These are phyloP conservation scores for Beauveria brongniartii DNA, from an alignment of 2,329 filamentous ascomycete species.

Conservation along the genomic window DNA sequence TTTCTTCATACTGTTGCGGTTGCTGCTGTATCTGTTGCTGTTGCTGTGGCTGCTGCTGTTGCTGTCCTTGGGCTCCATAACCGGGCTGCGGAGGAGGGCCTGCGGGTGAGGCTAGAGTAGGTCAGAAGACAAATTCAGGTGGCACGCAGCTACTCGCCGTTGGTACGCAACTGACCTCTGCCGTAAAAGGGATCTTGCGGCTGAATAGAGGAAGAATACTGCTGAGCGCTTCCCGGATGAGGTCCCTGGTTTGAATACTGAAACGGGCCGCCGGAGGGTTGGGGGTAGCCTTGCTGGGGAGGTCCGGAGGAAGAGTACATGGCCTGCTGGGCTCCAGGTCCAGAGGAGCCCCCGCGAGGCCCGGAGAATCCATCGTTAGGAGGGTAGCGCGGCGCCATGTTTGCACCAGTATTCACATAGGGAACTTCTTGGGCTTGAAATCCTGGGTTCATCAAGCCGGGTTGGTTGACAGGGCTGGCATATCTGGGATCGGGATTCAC, in stretches of 20 bases:
- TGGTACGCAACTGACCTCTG: slow-evolving; percentile 47
- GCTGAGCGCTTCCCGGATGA: slow-evolving; percentile 21
- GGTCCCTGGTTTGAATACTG: slow-evolving; percentile 27
- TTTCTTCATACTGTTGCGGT: slow-evolving; percentile 40
- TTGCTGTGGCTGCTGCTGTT: slow-evolving; percentile 21
- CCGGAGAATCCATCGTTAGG: slow-evolving; percentile 25
- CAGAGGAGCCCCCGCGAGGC: slow-evolving; percentile 22
- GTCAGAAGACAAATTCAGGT: slow-evolving; percentile 9
- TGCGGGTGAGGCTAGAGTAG: slow-evolving; percentile 45
- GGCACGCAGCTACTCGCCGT: slow-evolving; percentile 13
- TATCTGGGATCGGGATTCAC: slow-evolving; percentile 27
- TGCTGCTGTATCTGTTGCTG: slow-evolving; percentile 16
- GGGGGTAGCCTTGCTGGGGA: slow-evolving; percentile 25
- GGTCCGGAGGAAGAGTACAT: slow-evolving; percentile 25
- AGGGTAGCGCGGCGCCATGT: slow-evolving; percentile 22
- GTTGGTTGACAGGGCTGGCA: slow-evolving; percentile 19
- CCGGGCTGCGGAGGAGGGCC: slow-evolving; percentile 26
- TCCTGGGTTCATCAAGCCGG: slow-evolving; percentile 23
- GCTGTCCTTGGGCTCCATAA: slow-evolving; percentile 31
- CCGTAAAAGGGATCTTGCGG: slow-evolving; percentile 47
- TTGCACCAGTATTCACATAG: slow-evolving; percentile 30
- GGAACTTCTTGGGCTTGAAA: slow-evolving; percentile 25
- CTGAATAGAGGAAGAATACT: slow-evolving; percentile 32
- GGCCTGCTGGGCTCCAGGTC: slow-evolving; percentile 23
- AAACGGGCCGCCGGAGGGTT: slow-evolving; percentile 21